Evolutionary conservation across 2,329 filamentous ascomycete species (phyloP), one percentile per base, ranked within the genome.

Genomic region (Colletotrichum plurivorum): DNA sequence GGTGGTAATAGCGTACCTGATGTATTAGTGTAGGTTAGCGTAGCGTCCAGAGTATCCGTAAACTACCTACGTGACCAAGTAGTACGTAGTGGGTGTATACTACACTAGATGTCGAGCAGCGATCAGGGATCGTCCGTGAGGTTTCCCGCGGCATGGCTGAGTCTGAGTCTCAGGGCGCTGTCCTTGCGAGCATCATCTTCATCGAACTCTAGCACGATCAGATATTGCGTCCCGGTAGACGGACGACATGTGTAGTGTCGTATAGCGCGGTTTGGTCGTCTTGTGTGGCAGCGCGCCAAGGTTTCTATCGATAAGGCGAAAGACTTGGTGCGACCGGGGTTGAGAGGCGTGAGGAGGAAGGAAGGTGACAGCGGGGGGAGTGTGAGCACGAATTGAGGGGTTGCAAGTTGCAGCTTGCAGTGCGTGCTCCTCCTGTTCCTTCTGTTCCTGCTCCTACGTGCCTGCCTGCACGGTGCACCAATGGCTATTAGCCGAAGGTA

Each of bases 141-240:
- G 15, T 16, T 10, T 57, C 27, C 31, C 52, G 8, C 16, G 18
- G 45, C 45, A 56, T 53, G 45, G 54, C 54, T 31, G 48, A 65
- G 31, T 62, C 48, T 48, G 48, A 54, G 52, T 54, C 48, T 65
- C 31, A 15, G 22, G 53, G 48, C 49, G 54, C 54, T 59, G 54
- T 65, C 65, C 65, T 48, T 68, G 65, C 54, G 53, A 59, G 48
- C 61, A 68, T 65, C 53, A 56, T 46, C 36, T 64, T 64, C 36
- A 41, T 57, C 51, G 52, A 36, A 15, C n/a, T 45, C 36, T 66
- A 55, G 56, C 27, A 49, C 27, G 43, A 61, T 48, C 57, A 62
- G 25, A 64, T 57, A 39, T 57, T 58, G 18, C 45, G 59, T 57
- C 53, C 60, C 45, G 53, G 36, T 59, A 67, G 45, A 46, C 52